These are phyloP conservation scores for Psophocarpus tetragonolobus DNA, from an alignment of 306 rosid genomes.

Conservation along the genomic window DNA sequence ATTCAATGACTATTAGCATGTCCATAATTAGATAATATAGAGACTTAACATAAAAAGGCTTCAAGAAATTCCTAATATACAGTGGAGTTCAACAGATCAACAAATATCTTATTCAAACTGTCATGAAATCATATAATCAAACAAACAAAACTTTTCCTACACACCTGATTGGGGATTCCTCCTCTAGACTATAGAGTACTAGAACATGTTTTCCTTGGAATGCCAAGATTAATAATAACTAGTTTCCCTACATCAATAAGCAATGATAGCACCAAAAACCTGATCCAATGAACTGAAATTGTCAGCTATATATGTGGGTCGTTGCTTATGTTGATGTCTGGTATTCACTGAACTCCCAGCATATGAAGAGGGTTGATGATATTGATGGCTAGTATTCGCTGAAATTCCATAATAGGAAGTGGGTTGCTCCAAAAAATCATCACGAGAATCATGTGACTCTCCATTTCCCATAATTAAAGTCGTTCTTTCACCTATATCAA, in stretches of 20 bases:
- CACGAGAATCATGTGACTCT: conserved; percentile 48
- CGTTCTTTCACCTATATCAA: conserved; percentile 38
- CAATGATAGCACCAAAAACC: conserved; percentile 47
- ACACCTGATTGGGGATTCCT: not conserved
- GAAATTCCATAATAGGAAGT: conserved; percentile 41
- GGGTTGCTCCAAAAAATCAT: conserved; percentile 13
- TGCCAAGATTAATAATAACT: conserved; percentile 3
- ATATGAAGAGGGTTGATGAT: conserved; percentile 12
- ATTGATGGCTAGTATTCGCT: conserved; percentile 18
- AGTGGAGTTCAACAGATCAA: not conserved
- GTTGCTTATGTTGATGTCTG: conserved; percentile 33
- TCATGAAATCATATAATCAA: not conserved
- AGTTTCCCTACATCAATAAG: conserved; percentile 2
- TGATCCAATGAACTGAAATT: conserved; percentile 75
- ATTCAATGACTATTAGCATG: not conserved
- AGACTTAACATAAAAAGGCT: not conserved
- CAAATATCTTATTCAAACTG: not conserved
- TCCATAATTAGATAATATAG: not conserved
- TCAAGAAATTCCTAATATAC: not conserved
- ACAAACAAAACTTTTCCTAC: not conserved
- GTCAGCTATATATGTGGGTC: conserved; percentile 56
- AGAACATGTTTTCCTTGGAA: conserved; percentile 10
- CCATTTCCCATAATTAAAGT: conserved; percentile 55
- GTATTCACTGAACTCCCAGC: conserved; percentile 26
- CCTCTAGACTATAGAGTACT: conserved; percentile 8